Conservation (phyloP, 495 filamentous ascomycete genomes). For the Aspergillus affinis region DNA sequence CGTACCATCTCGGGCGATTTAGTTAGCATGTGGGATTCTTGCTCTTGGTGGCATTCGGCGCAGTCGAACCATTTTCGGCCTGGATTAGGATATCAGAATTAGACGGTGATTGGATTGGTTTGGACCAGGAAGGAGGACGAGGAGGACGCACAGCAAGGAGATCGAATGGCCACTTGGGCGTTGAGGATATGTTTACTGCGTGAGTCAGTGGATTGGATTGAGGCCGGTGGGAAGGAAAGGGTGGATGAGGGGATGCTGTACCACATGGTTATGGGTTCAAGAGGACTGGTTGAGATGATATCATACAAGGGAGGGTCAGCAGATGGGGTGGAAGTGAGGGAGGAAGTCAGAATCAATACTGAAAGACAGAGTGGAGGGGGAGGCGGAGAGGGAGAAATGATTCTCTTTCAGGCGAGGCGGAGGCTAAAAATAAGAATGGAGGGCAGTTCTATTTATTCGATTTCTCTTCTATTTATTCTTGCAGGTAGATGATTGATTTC, state of each 20-base stretch:
- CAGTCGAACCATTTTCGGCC: slow-evolving; percentile 99
- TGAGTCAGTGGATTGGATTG: slow-evolving; percentile 12
- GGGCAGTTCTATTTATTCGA: background rate
- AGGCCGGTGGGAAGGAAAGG: background rate
- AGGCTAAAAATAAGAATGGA: slow-evolving; percentile 8
- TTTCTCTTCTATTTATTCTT: background rate
- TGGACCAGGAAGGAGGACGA: background rate
- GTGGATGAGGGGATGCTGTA: slow-evolving; percentile 6
- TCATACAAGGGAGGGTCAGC: background rate
- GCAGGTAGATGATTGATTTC: too few species aligned
- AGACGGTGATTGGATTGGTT: background rate
- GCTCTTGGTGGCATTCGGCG: slow-evolving; percentile 87
- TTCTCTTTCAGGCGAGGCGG: slow-evolving; percentile 6
- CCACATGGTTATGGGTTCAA: slow-evolving; percentile 11
- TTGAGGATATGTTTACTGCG: slow-evolving; percentile 93
- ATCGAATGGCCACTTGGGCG: slow-evolving; percentile 94
- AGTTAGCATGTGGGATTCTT: slow-evolving; percentile 69
- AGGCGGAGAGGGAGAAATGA: background rate
- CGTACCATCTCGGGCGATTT: slow-evolving; percentile 81
- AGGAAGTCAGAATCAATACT: background rate
- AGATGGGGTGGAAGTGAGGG: background rate
- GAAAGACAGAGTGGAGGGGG: background rate
- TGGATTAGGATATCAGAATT: slow-evolving; percentile 31
- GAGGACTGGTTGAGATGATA: slow-evolving; percentile 42
- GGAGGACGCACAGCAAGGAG: slow-evolving; percentile 77